Percentiles rank a stretch among this genome's conserved stretches.
These are phyloP conservation scores for Echria macrotheca DNA, from an alignment of 495 filamentous ascomycete genomes.

Conservation along the genomic window DNA sequence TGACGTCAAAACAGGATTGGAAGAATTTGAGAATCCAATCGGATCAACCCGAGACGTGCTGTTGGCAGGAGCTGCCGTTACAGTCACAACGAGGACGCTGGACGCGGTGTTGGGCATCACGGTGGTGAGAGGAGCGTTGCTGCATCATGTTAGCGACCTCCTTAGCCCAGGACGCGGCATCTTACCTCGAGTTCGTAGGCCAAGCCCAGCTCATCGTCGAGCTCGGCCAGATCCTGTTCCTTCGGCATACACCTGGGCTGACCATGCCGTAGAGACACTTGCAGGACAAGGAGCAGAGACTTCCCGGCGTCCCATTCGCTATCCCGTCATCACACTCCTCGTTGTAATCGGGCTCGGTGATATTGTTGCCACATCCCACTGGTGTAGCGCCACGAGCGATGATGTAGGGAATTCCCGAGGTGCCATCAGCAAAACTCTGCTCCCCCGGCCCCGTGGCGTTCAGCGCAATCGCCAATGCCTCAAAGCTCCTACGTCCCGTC, in stretches of 20 bases:
- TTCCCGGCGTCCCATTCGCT: constrained; percentile 31
- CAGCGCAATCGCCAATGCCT: constrained; percentile 42
- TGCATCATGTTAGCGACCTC: neutral
- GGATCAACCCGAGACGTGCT: no score
- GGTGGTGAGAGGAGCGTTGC: constrained; percentile 6
- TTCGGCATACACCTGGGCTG: constrained; percentile 22
- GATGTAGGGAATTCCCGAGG: constrained; percentile 45
- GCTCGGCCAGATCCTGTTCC: constrained; percentile 16
- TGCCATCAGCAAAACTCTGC: constrained; percentile 37
- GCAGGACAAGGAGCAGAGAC: constrained; percentile 40
- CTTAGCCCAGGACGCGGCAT: neutral
- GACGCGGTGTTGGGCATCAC: constrained; percentile 10
- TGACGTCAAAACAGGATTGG: neutral
- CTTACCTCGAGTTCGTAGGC: constrained; percentile 20
- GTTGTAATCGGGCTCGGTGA: constrained; percentile 29
- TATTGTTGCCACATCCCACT: constrained; percentile 42
- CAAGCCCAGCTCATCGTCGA: constrained; percentile 8
- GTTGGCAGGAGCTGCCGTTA: constrained; percentile 13
- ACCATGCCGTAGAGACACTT: constrained; percentile 29
- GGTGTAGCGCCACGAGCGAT: constrained; percentile 45
- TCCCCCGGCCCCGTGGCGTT: constrained; percentile 34
- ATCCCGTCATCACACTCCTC: constrained; percentile 46
- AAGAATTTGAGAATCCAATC: no score
- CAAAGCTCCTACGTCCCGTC: constrained; percentile 35
- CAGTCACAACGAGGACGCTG: neutral